Conservation (phyloP, 768 basidiomycete species). For the Hygrophorus russula region DNA sequence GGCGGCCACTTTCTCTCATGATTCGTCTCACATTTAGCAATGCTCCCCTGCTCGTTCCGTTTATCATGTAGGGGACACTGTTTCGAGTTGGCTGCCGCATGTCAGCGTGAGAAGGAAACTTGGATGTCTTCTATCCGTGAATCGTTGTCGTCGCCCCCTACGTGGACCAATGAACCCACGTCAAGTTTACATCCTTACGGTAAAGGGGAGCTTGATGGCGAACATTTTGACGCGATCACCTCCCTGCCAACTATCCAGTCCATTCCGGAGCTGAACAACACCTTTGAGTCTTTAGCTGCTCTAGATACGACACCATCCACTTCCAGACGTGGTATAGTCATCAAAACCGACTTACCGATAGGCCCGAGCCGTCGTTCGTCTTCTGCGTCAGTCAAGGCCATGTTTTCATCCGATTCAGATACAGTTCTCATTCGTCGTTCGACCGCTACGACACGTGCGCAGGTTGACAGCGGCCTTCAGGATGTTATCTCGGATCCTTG, state of each 20-base stretch:
- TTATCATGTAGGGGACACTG: constrained; percentile 57
- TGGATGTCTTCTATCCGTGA: constrained; percentile 68
- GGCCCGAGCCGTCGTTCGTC: constrained; percentile 48
- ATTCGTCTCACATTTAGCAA: constrained; percentile 32
- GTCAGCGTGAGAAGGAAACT: constrained; percentile 72
- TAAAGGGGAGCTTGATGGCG: constrained; percentile 32
- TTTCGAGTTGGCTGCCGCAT: constrained; percentile 82
- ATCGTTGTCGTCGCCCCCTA: constrained; percentile 29
- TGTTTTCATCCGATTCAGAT: constrained; percentile 47
- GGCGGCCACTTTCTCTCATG: constrained; percentile 1
- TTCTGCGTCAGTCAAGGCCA: constrained; percentile 48
- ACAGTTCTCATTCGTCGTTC: constrained; percentile 59
- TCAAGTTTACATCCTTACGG: constrained; percentile 47
- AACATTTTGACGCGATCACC: constrained; percentile 26
- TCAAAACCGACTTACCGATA: constrained; percentile 12
- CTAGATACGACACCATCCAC: constrained; percentile 18
- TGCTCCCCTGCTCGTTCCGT: constrained; percentile 75
- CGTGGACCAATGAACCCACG: constrained; percentile 51
- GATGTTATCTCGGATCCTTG: constrained; percentile 77
- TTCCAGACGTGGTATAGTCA: constrained; percentile 6
- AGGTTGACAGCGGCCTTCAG: constrained; percentile 66
- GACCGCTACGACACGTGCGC: constrained; percentile 50
- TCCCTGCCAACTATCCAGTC: constrained; percentile 46
- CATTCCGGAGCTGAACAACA: constrained; percentile 35
- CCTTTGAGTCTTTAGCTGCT: constrained; percentile 21